Evolutionary conservation across 352 stramenopile species (phyloP).

Genomic region (Phytopythium chamaehyphon): DNA sequence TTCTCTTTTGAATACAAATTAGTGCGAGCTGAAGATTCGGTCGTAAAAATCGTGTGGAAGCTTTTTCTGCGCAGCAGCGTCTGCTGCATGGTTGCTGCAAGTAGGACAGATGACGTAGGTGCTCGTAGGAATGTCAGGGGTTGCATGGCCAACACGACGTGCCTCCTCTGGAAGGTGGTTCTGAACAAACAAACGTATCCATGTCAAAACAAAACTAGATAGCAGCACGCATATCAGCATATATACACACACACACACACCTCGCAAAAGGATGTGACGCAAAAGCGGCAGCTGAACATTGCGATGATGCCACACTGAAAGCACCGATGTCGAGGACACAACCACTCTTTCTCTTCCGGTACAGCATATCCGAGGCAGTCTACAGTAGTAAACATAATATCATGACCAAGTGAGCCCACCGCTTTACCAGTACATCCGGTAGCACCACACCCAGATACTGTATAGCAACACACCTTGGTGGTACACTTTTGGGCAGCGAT

Average conservation of each 20-base stretch:
- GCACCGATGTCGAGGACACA: conserved; percentile 68
- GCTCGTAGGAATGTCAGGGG: conserved; percentile 42
- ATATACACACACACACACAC: conserved; percentile 11
- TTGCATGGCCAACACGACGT: conserved; percentile 35
- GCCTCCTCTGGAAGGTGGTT: conserved; percentile 43
- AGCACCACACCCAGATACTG: too few species aligned
- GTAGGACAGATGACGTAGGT: conserved; percentile 57
- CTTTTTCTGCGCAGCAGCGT: conserved; percentile 40
- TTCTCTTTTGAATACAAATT: too few species aligned
- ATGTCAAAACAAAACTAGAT: too few species aligned
- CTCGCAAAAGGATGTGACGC: conserved; percentile 68
- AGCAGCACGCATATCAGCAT: too few species aligned
- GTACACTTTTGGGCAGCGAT: conserved; percentile 74
- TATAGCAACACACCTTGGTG: conserved; percentile 52
- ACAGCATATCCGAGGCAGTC: conserved; percentile 69
- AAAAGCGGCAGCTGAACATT: conserved; percentile 57
- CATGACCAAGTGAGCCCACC: background rate
- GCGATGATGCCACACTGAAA: conserved; percentile 57
- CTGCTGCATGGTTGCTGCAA: conserved; percentile 35
- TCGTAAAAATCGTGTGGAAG: conserved; percentile 31
- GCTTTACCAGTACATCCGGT: too few species aligned
- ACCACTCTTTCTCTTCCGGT: conserved; percentile 49
- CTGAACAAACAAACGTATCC: conserved; percentile 11
- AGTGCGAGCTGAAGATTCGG: conserved; percentile 16
- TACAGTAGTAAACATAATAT: conserved; percentile 11